Evolutionary conservation across 1,284 basidiomycete genomes (phyloP), one percentile per base, ranked within the genome.

Genomic region (Microbotryum violaceum): DNA sequence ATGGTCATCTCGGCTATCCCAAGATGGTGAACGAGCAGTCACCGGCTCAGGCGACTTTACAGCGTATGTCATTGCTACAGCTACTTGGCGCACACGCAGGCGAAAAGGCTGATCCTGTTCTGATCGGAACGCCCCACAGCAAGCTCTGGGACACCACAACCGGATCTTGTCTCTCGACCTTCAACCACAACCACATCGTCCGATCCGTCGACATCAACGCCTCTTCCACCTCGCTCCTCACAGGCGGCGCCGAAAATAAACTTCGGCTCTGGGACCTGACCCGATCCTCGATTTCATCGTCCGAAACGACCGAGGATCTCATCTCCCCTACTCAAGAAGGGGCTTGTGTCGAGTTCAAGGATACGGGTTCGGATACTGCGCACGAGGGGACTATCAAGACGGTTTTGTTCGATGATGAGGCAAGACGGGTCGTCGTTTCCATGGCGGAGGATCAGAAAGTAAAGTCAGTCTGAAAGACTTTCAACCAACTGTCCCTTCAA

Each of bases 71-170:
- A 49, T 37, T n/a, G 5, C 33, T 7, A 27, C 42, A 44, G 21
- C 20, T 33, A 21, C 27, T 51, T 18, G 9, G 31, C 20, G 47
- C 42, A 49, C n/a, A 56, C 53, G 27, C 56, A 56, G 57, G 53
- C 57, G 25, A n/a, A 48, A 54, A 31, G 21, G 23, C 27, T 45
- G 21, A 49, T 51, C 5, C 25, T 27, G 21, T 27, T 21, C 9
- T 29, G 10, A 45, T 31, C 23, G 23, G 10, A 16, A 6, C 6
- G 5, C 0, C 21, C 0, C 56, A 58, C 70, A 93, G 91, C 62
- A 97, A 97, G 80, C 83, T 98, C 62, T 99, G 96, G 96, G 92
- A 99, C 77, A 91, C 94, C 20, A 93, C 87, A 75, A 85, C 85
- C 42, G 96, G 94, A 63, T 81, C 85, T 29, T 79, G 82, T 46